Base-by-base conservation (phyloP, 2,329 filamentous ascomycete species). In the Geosmithia flava region DNA sequence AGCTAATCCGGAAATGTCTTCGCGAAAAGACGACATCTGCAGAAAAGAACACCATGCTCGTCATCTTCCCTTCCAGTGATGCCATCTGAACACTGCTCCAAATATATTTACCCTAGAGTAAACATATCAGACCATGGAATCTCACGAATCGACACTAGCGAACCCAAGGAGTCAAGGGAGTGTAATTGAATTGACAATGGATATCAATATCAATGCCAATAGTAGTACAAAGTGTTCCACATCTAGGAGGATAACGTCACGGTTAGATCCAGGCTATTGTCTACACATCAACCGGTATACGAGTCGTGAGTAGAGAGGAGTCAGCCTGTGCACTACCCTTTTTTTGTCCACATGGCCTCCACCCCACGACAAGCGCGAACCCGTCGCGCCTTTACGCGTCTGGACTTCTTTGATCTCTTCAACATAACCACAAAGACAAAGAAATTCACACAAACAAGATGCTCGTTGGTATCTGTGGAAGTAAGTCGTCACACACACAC, bases 401-500 rank as follows among this genome's bases (percentile, higher is more conserved):
- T 37, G 33, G 15, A 8, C 8, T 8, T 27, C 23, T 27, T 27
- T 27, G 23, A 27, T 8, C 23, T 5, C 23, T 8, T 27, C 23
- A 27, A 27, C 23, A 27, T 37, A 11, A 37, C 33, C 33, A 13
- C 6, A 5, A 27, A 27, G 23, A 27, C 23, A 30, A 30, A 30
- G 33, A 11, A 37, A 11, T 37, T 13, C 15, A 7, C 33, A 37
- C 33, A 37, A 37, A 7, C 33, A 66, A 59, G 23, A 89, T 90
- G 85, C 72, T 90, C 41, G 84, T 89, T 53, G 85, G 85, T 48
- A 74, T 90, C 51, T 89, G 85, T 58, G 83, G 83, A 59, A 81
- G 83, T 84, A 72, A 60, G 66, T 53, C 20, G 37, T 20, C 51
- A 49, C 45, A 48, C 44, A 45, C 44, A 13, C 4, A 29, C 44